Evolutionary conservation across 768 basidiomycete species (phyloP), one percentile per base, ranked within the genome.

Genomic region (Hemileccinum rubropunctum): DNA sequence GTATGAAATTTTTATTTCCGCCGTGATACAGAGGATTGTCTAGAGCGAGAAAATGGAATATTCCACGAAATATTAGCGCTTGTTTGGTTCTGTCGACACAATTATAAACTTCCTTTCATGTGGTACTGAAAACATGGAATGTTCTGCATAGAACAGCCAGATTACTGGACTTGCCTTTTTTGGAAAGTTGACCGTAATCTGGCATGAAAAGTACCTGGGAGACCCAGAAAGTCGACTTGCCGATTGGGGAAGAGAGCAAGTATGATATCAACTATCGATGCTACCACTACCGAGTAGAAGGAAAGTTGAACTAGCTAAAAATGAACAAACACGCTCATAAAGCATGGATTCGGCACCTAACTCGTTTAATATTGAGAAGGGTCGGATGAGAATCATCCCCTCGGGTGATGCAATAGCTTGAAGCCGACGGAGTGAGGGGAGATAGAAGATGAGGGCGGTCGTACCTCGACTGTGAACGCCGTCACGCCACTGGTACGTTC

Each of bases 61-160:
- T 45, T 52, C 42, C 18, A 50, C 17, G n/a, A 32, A 18, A 43
- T 20, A 23, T 17, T 21, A 42, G 21, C 21, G 18, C 18, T 39
- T 54, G 49, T 64, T 62, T 64, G 59, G 62, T 49, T 45, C 52
- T 60, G 52, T 63, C 58, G 51, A 42, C 30, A 44, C 12, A 54
- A 57, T 57, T 60, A 53, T 60, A 44, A 36, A 13, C 57, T 47
- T 47, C 33, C 9, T 46, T 41, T 20, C 23, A 23, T 23, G 23
- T 17, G 13, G 33, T 41, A 27, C 49, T 34, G 44, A 46, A 40
- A 48, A 40, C 35, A 45, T 54, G 52, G 62, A 65, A 63, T 37
- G 50, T 63, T 63, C 62, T 63, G 48, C 46, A 15, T 60, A 45
- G 63, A 65, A 65, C 48, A 28, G 30, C 42, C 17, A 39, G 43